Base-by-base conservation (phyloP, 2,329 filamentous ascomycete genomes). In the Penicillium sp. region DNA sequence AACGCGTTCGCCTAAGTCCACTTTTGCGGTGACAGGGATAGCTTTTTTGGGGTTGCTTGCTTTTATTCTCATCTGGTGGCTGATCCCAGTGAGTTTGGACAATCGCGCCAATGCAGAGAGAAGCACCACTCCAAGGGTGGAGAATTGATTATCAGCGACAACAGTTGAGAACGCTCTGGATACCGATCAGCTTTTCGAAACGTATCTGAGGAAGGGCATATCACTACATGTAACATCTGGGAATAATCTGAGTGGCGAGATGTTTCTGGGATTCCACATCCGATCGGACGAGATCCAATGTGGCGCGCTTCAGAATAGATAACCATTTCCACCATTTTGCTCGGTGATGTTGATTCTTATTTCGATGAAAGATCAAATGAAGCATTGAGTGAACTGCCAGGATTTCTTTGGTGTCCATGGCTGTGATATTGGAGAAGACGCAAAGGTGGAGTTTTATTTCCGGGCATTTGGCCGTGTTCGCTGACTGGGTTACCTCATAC, bases 321-420 rank as follows among this genome's bases (percentile, higher is more conserved):
- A 96, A 82, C 62, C 75, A 76, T 61, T 83, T 81, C 82, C 88
- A 97, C 92, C 92, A 99, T 64, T 83, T 81, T 27, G 84, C 80
- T 54, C 80, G 77, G 47, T 84, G 84, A 70, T 97, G 92, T 73
- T 97, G 92, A 73, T 96, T 97, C 65, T 84, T 86, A 75, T 96
- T 93, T 62, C 90, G 88, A 66, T 89, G 84, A 69, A 85, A 81
- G 61, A 95, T 81, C 57, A 87, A 80, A 62, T 86, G 77, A 37
- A 96, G 81, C 39, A 62, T 72, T 50, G 63, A 77, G 44, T 66
- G 60, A 5, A 69, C 57, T 5, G 58, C 54, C 29, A 51, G 50
- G 10, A 72, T 54, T 31, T 65, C 59, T 22, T 64, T 52, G 14
- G 55, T 37, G 18, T 71, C 66, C 64, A 68, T 69, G 14, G 18